These are phyloP conservation scores for Hypocreales sp. DNA, from an alignment of 2,329 filamentous ascomycete species.

Conservation along the genomic window DNA sequence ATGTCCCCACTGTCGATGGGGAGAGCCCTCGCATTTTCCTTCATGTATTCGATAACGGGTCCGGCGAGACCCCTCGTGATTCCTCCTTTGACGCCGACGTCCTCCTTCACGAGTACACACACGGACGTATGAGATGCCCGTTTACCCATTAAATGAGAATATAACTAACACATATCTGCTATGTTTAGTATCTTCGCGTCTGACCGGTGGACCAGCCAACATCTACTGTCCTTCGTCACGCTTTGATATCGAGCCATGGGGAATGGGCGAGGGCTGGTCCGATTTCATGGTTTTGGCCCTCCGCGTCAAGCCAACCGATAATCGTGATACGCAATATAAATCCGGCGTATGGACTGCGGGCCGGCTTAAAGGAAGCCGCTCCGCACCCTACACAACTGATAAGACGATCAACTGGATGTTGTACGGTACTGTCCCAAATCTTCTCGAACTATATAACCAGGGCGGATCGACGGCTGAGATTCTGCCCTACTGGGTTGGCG, in stretches of 20 bases:
- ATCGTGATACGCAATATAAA: slow-evolving; percentile 26
- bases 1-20: no score
- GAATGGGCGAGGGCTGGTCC: slow-evolving; percentile 44
- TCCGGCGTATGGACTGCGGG: slow-evolving; percentile 35
- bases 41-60: no score
- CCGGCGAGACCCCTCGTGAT: no score
- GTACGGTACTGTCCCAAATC: slow-evolving; percentile 28
- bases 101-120: slow-evolving; percentile 43
- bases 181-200: slow-evolving; percentile 32
- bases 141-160: no score
- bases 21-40: no score
- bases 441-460: no score
- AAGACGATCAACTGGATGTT: slow-evolving; percentile 31
- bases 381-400: slow-evolving; percentile 34
- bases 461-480: no score
- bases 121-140: slow-evolving; percentile 23
- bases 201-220: slow-evolving; percentile 43
- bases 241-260: slow-evolving; percentile 28
- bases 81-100: slow-evolving; percentile 43
- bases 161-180: slow-evolving; percentile 2
- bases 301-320: slow-evolving; percentile 28
- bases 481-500: slow-evolving; percentile 31
- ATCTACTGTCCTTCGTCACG: slow-evolving; percentile 32
- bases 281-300: slow-evolving; percentile 39
- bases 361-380: slow-evolving; percentile 27